These are phyloP conservation scores for Fusarium pseudoanthophilum DNA, from an alignment of 2,329 filamentous ascomycete species.

Conservation along the genomic window DNA sequence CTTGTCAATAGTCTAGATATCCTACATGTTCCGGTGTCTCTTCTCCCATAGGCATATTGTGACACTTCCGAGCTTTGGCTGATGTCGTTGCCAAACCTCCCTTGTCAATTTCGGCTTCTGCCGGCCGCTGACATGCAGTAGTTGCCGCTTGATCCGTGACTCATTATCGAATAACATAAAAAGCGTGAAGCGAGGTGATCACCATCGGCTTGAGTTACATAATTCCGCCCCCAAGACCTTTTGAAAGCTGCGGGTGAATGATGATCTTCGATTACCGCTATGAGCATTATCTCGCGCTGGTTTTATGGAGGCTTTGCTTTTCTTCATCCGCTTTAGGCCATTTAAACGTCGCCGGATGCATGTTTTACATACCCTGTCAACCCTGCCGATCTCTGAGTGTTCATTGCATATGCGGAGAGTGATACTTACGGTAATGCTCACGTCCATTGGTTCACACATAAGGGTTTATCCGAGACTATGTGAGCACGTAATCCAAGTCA, in stretches of 20 bases:
- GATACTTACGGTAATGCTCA: neutral
- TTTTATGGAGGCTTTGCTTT: rapidly evolving
- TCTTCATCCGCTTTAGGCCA: neutral
- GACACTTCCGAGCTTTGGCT: no score
- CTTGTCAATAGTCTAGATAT: neutral
- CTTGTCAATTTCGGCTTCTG: neutral
- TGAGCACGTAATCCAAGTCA: neutral
- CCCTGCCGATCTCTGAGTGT: neutral
- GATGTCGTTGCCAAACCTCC: no score
- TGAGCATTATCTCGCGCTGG: neutral
- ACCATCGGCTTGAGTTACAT: neutral
- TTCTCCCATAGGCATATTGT: neutral
- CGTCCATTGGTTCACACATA: neutral
- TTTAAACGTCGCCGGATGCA: neutral
- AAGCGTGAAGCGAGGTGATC: neutral
- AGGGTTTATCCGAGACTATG: neutral
- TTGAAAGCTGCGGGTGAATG: neutral
- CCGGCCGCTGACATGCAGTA: neutral
- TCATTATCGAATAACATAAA: neutral
- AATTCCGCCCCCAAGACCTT: neutral
- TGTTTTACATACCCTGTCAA: neutral
- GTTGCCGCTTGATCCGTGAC: neutral
- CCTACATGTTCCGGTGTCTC: rapidly evolving
- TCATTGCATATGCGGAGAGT: neutral
- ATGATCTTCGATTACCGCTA: neutral